Base-by-base conservation (phyloP, 2,329 filamentous ascomycete genomes). In the Colletotrichum sp. region DNA sequence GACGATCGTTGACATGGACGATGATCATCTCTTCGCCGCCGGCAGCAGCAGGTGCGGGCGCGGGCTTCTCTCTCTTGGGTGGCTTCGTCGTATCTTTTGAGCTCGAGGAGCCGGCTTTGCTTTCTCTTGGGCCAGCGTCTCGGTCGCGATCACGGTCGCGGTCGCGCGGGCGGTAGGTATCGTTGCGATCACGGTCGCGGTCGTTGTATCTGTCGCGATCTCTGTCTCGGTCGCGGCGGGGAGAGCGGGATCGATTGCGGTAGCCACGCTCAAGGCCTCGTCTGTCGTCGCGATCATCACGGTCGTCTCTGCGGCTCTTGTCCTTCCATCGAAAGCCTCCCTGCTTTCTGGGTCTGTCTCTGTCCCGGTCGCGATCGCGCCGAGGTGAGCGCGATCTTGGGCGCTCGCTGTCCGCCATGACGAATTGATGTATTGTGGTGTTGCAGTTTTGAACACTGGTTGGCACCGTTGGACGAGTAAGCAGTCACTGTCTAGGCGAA, bases 1-100 rank as follows among this genome's bases (percentile, higher is more conserved):
- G 88, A n/a, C 96, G 92, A 85, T 99, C 96, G 84, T 99, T 99
- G 82, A 99, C 93, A 81, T 96, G 92, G 21, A 99, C 96, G 68
- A 98, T 92, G 79, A 99, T 98, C 94, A 98, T 98, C 72, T 95
- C 93, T 82, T 98, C 94, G 8, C 88, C 84, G 6, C 86, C 52
- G 83, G 84, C 77, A 76, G 84, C 77, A 71, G 79, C 80, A 26
- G 78, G 82, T 32, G 74, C 77, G 21, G 76, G 79, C 6, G 69
- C 80, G 34, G 78, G 75, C 76, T 86, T 86, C 24, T 82, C 79
- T 64, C 80, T 83, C 68, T 82, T 81, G 81, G 76, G 81, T 78
- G 77, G 59, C 72, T 28, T 78, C 76, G 75, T 67, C 68, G 76
- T 71, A 55, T 84, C 81, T 63, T 84, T 85, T 52, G 75, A 78